phyloP scores from a whole-genome alignment of 768 basidiomycete genomes.

The Rickenella mellea region DNA sequence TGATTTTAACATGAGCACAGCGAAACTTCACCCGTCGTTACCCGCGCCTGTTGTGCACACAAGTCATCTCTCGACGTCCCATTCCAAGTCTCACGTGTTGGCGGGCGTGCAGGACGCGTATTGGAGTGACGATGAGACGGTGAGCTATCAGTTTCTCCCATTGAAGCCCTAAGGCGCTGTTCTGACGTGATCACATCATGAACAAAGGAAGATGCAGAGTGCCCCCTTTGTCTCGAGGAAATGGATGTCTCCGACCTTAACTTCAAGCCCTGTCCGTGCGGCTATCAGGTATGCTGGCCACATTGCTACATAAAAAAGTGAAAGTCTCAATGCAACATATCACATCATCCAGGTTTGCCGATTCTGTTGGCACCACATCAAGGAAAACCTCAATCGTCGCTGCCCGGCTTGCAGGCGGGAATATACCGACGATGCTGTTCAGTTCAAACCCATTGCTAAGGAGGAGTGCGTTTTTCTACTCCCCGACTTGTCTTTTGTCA shows the following conservation, averaged over 20 bases:
- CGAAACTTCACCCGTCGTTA: constrained; percentile 50
- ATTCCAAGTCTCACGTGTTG: constrained; percentile 78
- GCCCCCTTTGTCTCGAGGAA: constrained; percentile 95
- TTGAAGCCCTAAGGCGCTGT: neutral
- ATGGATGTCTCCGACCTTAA: constrained; percentile 99
- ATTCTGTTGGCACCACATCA: constrained; percentile 99
- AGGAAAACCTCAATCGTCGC: constrained; percentile 88
- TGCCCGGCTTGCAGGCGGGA: constrained; percentile 94
- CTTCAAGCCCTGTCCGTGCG: constrained; percentile 98
- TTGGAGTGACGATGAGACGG: constrained; percentile 89
- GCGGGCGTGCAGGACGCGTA: constrained; percentile 94
- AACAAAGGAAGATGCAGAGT: constrained; percentile 88
- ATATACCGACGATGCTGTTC: constrained; percentile 87
- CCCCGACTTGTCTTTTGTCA: constrained; percentile 5
- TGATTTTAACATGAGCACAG: constrained; percentile 31
- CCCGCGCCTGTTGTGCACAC: constrained; percentile 64
- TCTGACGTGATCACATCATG: neutral
- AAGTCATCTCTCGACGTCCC: constrained; percentile 57
- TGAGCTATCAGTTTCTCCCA: constrained; percentile 26
- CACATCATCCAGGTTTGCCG: constrained; percentile 70
- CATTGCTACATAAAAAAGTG: neutral
- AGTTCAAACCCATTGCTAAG: constrained; percentile 90
- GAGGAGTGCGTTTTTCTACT: constrained; percentile 72
- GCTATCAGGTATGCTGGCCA: constrained; percentile 68
- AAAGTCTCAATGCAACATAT: constrained; percentile 4